Conservation (phyloP, 2,329 filamentous ascomycete species). For the Ciborinia camelliae region DNA sequence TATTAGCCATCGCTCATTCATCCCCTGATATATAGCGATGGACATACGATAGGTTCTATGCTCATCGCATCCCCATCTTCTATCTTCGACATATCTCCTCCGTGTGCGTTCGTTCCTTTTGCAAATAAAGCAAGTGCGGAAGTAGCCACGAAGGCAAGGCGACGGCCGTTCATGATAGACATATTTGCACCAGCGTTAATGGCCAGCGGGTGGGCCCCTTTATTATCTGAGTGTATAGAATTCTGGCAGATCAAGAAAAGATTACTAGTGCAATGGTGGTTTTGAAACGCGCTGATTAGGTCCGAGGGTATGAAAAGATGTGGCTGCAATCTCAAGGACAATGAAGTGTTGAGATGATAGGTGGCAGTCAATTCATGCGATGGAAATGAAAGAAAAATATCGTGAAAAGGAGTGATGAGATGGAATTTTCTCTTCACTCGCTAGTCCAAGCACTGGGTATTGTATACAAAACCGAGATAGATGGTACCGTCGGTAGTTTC, state of each 20-base stretch:
- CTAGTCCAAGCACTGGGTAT: not conserved
- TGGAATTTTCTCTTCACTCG: not conserved
- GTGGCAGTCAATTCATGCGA: constrained; percentile 1
- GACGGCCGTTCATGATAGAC: not conserved
- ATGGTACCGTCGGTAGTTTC: not conserved
- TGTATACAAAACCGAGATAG: not conserved
- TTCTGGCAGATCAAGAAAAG: constrained; percentile 4
- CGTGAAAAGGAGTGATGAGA: not conserved
- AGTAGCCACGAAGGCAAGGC: constrained; percentile 8
- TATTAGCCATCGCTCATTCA: constrained; percentile 37
- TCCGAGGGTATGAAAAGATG: not conserved
- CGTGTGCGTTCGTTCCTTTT: constrained; percentile 30
- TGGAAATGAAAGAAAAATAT: constrained; percentile 5
- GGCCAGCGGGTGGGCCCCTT: not conserved
- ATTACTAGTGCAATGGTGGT: constrained; percentile 3
- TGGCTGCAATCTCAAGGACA: constrained; percentile 12
- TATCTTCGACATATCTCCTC: constrained; percentile 54
- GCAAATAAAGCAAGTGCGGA: constrained; percentile 23
- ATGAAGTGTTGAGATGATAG: constrained; percentile 9
- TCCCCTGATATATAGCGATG: not conserved
- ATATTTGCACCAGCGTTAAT: constrained; percentile 7
- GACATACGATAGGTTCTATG: constrained; percentile 66
- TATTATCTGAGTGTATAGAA: not conserved
- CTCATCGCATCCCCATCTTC: constrained; percentile 67
- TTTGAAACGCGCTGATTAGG: constrained; percentile 12